Percentiles rank a stretch among this genome's conserved stretches.
These are phyloP conservation scores for Pseudogymnoascus sp. DNA, from an alignment of 2,329 filamentous ascomycete genomes.

Conservation along the genomic window DNA sequence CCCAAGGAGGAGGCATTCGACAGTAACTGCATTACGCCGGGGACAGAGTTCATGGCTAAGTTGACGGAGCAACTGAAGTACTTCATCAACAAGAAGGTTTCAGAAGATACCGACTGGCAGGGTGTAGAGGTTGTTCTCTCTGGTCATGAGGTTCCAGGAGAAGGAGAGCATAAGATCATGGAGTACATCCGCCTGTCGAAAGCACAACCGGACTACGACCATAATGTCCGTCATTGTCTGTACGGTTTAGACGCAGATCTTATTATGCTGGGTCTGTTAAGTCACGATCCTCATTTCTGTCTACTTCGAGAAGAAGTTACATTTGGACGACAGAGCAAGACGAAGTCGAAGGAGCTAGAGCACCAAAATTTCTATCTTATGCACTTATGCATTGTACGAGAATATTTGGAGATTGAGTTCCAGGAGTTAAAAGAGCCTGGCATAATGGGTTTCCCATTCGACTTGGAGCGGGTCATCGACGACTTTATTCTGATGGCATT, in stretches of 20 bases:
- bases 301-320: conserved; percentile 95
- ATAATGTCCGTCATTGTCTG: conserved; percentile 90
- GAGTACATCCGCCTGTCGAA: conserved; percentile 98
- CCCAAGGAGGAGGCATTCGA: conserved; percentile 94
- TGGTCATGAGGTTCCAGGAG: conserved; percentile 93
- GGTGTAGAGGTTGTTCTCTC: conserved; percentile 92
- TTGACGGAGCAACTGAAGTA: conserved; percentile 91
- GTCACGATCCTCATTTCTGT: conserved; percentile 97
- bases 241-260: conserved; percentile 96
- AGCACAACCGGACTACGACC: conserved; percentile 84
- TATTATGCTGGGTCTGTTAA: conserved; percentile 96
- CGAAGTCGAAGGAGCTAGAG: conserved; percentile 88
- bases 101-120: conserved; percentile 95
- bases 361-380: conserved; percentile 98
- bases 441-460: conserved; percentile 66
- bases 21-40: conserved; percentile 97
- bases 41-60: conserved; percentile 96
- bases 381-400: conserved; percentile 93
- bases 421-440: conserved; percentile 76
- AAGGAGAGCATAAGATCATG: conserved; percentile 99
- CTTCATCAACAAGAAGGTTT: conserved; percentile 98
- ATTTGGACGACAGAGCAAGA: conserved; percentile 76
- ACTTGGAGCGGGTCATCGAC: conserved; percentile 94
- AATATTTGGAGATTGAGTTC: conserved; percentile 95
- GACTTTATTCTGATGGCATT: conserved; percentile 99